A percentile compares a stretch with the other conserved stretches of the same genome.
phyloP scores from a whole-genome alignment of 768 basidiomycete species.

The Naganishia vaughanmartiniae region DNA sequence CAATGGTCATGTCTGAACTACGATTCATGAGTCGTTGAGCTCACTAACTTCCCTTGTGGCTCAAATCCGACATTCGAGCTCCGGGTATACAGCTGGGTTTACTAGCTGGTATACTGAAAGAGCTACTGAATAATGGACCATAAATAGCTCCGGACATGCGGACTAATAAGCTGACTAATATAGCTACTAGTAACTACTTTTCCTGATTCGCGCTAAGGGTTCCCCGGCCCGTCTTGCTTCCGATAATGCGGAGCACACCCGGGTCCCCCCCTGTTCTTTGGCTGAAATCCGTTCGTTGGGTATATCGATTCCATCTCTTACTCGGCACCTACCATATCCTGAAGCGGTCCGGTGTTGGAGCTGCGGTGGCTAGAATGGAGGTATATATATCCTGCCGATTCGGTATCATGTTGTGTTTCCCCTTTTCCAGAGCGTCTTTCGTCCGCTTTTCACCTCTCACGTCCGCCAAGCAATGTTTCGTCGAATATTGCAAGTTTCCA shows the following conservation, averaged over 20 bases:
- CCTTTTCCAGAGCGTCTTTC: background rate
- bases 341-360: background rate
- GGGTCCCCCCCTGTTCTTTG: background rate
- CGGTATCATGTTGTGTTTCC: background rate
- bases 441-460: background rate
- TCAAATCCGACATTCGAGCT: too few relatives aligned
- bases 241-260: background rate
- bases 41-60: too few relatives aligned
- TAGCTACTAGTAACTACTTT: too few relatives aligned
- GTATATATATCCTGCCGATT: background rate
- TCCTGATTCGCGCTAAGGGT: background rate
- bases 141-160: too few relatives aligned
- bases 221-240: background rate
- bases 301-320: background rate
- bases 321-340: background rate
- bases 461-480: background rate
- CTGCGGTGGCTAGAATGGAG: background rate
- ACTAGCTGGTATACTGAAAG: too few relatives aligned
- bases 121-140: too few relatives aligned
- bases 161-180: too few relatives aligned
- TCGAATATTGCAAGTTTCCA: background rate
- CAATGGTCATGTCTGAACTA: too few relatives aligned
- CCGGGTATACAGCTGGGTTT: too few relatives aligned
- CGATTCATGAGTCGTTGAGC: too few relatives aligned
- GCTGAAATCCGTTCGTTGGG: background rate